Conservation (phyloP, 2,329 filamentous ascomycete genomes). For the Trichophyton verrucosum region DNA sequence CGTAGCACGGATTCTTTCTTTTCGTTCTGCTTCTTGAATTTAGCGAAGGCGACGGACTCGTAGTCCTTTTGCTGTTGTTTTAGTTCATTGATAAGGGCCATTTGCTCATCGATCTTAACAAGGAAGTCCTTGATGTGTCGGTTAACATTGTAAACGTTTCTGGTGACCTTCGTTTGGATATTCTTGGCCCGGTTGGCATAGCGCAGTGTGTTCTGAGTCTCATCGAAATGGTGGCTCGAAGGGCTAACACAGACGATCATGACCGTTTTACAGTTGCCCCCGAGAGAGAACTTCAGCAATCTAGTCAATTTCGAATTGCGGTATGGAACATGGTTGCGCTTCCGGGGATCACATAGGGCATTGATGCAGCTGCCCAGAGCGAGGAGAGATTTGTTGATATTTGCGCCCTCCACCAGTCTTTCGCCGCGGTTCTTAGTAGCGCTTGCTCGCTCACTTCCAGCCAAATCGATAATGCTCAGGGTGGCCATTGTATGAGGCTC, state of each 20-base stretch:
- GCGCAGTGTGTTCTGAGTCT: slow-evolving; percentile 93
- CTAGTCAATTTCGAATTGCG: slow-evolving; percentile 95
- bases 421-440: slow-evolving; percentile 95
- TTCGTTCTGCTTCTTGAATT: slow-evolving; percentile 81
- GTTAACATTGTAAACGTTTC: slow-evolving; percentile 98
- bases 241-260: slow-evolving; percentile 99
- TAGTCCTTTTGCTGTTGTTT: slow-evolving; percentile 85
- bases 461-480: slow-evolving; percentile 93
- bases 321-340: slow-evolving; percentile 89
- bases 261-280: slow-evolving; percentile 96
- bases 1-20: slow-evolving; percentile 64
- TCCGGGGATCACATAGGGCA: slow-evolving; percentile 83
- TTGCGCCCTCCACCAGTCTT: slow-evolving; percentile 80
- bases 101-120: slow-evolving; percentile 98
- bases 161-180: slow-evolving; percentile 98
- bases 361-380: slow-evolving; percentile 97
- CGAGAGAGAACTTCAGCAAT: slow-evolving; percentile 89
- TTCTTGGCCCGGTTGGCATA: slow-evolving; percentile 98
- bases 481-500: slow-evolving; percentile 98
- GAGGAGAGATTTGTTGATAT: slow-evolving; percentile 97
- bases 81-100: slow-evolving; percentile 90
- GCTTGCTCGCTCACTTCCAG: slow-evolving; percentile 88
- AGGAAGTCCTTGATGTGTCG: slow-evolving; percentile 98
- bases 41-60: slow-evolving; percentile 67
- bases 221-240: slow-evolving; percentile 91